phyloP scores from a whole-genome alignment of 176 grass and related monocot genomes.

The Oryza coarctata region DNA sequence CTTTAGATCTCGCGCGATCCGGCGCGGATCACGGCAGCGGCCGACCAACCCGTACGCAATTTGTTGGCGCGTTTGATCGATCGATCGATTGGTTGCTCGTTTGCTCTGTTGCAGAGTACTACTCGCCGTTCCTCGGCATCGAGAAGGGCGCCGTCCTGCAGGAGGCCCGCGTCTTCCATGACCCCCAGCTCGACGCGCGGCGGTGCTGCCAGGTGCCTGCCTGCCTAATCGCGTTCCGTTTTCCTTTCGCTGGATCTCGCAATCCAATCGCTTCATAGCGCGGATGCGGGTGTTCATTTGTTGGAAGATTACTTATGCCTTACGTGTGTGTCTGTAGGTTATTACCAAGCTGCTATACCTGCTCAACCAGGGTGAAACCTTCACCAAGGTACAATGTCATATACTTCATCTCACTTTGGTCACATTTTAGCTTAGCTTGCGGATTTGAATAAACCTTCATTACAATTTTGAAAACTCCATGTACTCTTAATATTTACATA shows the following conservation, averaged over 20 bases:
- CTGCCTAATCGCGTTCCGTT: background rate
- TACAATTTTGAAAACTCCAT: background rate
- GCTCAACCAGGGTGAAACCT: slow-evolving; percentile 98
- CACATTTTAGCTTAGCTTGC: background rate
- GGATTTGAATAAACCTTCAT: background rate
- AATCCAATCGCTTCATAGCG: background rate
- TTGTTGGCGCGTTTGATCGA: background rate
- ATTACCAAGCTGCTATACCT: slow-evolving; percentile 99
- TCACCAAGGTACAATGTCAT: slow-evolving; percentile 65
- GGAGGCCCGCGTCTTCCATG: slow-evolving; percentile 95
- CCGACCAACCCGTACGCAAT: slow-evolving; percentile 20
- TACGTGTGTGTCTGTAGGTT: slow-evolving; percentile 46
- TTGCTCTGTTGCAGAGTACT: slow-evolving; percentile 61
- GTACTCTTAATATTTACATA: background rate
- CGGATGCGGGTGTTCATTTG: background rate
- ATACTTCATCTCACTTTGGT: background rate
- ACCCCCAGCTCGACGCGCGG: slow-evolving; percentile 89
- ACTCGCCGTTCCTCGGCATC: slow-evolving; percentile 93
- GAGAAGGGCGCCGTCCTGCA: slow-evolving; percentile 98
- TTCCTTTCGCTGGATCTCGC: slow-evolving; percentile 2
- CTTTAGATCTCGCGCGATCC: slow-evolving; percentile 25
- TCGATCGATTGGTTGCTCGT: slow-evolving; percentile 18
- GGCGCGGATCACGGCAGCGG: background rate
- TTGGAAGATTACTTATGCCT: slow-evolving; percentile 26
- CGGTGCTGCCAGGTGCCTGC: slow-evolving; percentile 86